phyloP scores from a whole-genome alignment of 148 eudicot species.

The Vaccinium vitisidaea region DNA sequence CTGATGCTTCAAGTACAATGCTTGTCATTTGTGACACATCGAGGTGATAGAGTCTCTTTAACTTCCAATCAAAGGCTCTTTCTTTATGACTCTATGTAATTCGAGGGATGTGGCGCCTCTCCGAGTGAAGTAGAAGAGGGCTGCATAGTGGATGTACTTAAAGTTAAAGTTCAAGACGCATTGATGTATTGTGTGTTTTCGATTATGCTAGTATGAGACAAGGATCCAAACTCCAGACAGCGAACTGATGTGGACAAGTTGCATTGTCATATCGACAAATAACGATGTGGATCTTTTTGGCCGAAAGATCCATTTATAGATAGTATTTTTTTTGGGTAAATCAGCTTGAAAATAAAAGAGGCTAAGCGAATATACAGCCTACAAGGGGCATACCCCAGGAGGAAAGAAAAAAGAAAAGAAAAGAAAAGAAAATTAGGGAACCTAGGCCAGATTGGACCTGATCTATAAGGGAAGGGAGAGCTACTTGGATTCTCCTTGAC shows the following conservation, averaged over 20 bases:
- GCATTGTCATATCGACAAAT: background rate
- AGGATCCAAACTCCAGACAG: background rate
- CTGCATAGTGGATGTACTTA: background rate
- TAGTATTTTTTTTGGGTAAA: background rate
- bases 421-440: too few relatives aligned
- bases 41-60: background rate
- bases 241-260: background rate
- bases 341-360: too few relatives aligned
- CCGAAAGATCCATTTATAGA: background rate
- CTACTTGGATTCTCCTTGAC: too few relatives aligned
- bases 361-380: too few relatives aligned
- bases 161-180: background rate
- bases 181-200: background rate
- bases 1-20: conserved; percentile 1
- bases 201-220: background rate
- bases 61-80: background rate
- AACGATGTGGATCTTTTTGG: background rate
- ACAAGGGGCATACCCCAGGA: too few relatives aligned
- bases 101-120: background rate
- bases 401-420: too few relatives aligned
- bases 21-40: background rate
- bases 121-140: background rate
- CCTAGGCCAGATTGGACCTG: too few relatives aligned
- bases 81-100: background rate
- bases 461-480: too few relatives aligned